Evolutionary conservation across 2,329 filamentous ascomycete species (phyloP), one percentile per base, ranked within the genome.

Genomic region (Monilinia vaccinii-corymbosi): DNA sequence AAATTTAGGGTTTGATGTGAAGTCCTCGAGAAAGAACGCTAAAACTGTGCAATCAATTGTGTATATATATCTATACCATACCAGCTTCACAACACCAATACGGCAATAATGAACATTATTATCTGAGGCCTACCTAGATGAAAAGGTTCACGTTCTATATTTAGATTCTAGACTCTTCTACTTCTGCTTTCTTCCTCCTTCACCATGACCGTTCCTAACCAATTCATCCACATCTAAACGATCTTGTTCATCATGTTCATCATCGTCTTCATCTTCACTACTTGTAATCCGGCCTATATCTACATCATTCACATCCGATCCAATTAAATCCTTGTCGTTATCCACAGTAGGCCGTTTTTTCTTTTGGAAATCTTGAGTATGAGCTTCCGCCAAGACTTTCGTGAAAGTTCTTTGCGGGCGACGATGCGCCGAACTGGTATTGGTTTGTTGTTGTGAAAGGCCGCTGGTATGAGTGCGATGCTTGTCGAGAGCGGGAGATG

Each of bases 341-440:
- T 55, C 28, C 4, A 28, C 21, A 32, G 25, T 2, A 8, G 69
- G 68, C 49, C 77, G 80, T 63, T 83, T 81, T 72, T 84, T 88
- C 76, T 94, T 88, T 74, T 95, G 89, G 72, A 97, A 97, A 74
- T 97, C 93, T 72, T 96, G 88, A 62, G 83, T 87, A 72, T 97
- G 94, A 7, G 93, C 93, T 63, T 86, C 81, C 4, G 90, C 88
- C 66, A 97, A 79, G n/a, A 91, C 84, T 16, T 80, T 83, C 6
- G 82, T 83, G 14, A 86, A 79, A 21, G 66, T 69, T 57, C 70
- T 57, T 16, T 61, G 49, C 1, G 60, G 60, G 46, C 65, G 61
- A n/a, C 62, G 61, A 9, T 64, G 60, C 5, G 64, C 46, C 1
- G 59, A 61, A 6, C 50, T 56, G 18, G 36, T n/a, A 9, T 38